These are phyloP conservation scores for Botrytis fragariae DNA, from an alignment of 2,329 filamentous ascomycete genomes.

Conservation along the genomic window DNA sequence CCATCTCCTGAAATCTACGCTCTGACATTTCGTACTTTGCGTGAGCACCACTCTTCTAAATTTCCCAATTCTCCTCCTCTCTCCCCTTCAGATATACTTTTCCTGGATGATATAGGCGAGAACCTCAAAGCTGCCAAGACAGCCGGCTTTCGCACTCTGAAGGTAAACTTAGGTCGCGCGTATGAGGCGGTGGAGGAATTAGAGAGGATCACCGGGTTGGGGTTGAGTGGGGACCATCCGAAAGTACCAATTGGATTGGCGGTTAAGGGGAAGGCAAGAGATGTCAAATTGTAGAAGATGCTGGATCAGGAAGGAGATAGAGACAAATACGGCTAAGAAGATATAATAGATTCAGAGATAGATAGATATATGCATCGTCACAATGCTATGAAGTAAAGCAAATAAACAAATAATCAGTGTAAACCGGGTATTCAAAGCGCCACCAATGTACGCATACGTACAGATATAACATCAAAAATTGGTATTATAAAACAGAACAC, in stretches of 20 bases:
- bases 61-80: slow-evolving; percentile 44
- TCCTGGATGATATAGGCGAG: slow-evolving; percentile 85
- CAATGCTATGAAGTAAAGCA: background rate
- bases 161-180: slow-evolving; percentile 74
- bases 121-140: slow-evolving; percentile 79
- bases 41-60: background rate
- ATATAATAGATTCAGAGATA: background rate
- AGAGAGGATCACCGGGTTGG: slow-evolving; percentile 70
- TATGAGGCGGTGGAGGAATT: slow-evolving; percentile 80
- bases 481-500: background rate
- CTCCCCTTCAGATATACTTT: slow-evolving; percentile 67
- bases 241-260: slow-evolving; percentile 29
- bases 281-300: slow-evolving; percentile 4
- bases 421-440: background rate
- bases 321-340: background rate
- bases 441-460: background rate
- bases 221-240: slow-evolving; percentile 43
- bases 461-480: background rate
- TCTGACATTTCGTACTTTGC: slow-evolving; percentile 47
- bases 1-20: slow-evolving; percentile 81
- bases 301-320: background rate
- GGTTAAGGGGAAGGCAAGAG: slow-evolving; percentile 16
- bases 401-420: background rate
- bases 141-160: slow-evolving; percentile 77
- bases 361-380: background rate